These are phyloP conservation scores for Diplotaxis tenuifolia DNA, from an alignment of 345 rosid species.

Conservation along the genomic window DNA sequence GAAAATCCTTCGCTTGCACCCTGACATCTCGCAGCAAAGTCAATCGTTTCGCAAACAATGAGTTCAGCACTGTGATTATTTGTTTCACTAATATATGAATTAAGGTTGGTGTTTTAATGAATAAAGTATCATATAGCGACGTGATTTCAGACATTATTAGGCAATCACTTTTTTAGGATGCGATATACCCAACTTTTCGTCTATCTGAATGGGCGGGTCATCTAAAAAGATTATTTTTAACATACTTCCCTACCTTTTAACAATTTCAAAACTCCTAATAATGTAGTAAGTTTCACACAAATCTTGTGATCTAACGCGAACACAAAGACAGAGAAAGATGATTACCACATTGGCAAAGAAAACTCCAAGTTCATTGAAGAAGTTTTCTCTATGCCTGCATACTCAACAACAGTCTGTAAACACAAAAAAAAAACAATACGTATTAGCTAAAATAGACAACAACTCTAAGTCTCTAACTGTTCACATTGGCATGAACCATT, in stretches of 20 bases:
- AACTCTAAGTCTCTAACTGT: too few relatives aligned
- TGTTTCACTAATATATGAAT: conserved; percentile 88
- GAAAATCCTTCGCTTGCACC: conserved; percentile 83
- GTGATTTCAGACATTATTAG: too few relatives aligned
- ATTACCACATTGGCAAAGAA: conserved; percentile 94
- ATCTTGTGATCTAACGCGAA: background rate
- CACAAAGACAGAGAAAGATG: background rate
- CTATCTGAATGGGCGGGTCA: conserved; percentile 15
- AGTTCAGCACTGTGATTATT: conserved; percentile 86
- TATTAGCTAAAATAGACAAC: too few relatives aligned
- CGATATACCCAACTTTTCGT: conserved; percentile 23
- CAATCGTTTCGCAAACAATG: conserved; percentile 91
- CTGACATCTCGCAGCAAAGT: conserved; percentile 91
- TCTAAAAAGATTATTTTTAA: background rate
- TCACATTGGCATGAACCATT: too few relatives aligned
- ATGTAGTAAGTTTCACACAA: background rate
- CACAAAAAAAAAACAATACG: too few relatives aligned
- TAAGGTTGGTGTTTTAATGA: too few relatives aligned
- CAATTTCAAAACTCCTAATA: background rate
- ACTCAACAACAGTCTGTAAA: conserved; percentile 92
- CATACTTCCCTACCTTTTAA: conserved; percentile 14
- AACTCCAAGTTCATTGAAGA: conserved; percentile 91
- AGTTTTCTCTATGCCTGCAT: conserved; percentile 85
- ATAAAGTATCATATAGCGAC: too few relatives aligned
- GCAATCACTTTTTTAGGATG: too few relatives aligned